Conservation (phyloP, 1,284 basidiomycete species). For the Chalciporus sp. region DNA sequence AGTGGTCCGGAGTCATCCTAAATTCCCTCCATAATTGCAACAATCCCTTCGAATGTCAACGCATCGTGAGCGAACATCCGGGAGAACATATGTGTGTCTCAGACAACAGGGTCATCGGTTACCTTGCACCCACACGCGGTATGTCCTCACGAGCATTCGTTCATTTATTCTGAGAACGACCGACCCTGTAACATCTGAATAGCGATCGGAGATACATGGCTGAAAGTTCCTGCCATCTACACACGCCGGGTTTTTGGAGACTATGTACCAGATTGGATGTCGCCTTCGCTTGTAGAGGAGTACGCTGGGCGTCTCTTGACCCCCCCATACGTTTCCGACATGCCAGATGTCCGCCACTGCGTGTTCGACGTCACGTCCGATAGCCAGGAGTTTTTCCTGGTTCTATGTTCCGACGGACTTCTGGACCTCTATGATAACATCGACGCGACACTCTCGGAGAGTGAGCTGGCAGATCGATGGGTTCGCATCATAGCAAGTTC, state of each 20-base stretch:
- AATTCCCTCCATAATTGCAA: slow-evolving; percentile 61
- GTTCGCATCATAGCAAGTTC: slow-evolving; percentile 37
- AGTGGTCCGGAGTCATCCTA: slow-evolving; percentile 46
- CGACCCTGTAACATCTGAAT: slow-evolving; percentile 27
- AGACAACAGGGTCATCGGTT: slow-evolving; percentile 61
- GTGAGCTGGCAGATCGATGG: slow-evolving; percentile 46
- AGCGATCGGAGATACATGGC: slow-evolving; percentile 66
- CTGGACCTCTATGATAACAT: slow-evolving; percentile 50
- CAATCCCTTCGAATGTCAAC: slow-evolving; percentile 48
- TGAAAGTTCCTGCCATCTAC: slow-evolving; percentile 62
- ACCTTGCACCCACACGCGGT: slow-evolving; percentile 69
- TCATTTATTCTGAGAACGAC: slow-evolving; percentile 1
- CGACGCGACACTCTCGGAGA: slow-evolving; percentile 34
- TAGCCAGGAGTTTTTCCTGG: slow-evolving; percentile 36
- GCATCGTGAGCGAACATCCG: slow-evolving; percentile 55
- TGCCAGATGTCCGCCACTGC: slow-evolving; percentile 52
- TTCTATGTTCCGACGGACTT: slow-evolving; percentile 63
- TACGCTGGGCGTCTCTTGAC: slow-evolving; percentile 53
- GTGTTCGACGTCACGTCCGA: slow-evolving; percentile 29
- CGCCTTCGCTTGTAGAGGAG: slow-evolving; percentile 38
- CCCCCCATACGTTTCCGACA: slow-evolving; percentile 60
- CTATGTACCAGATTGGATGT: slow-evolving; percentile 50
- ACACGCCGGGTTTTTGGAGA: slow-evolving; percentile 55
- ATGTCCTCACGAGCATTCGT: slow-evolving; percentile 19
- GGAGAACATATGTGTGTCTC: slow-evolving; percentile 52